Base-by-base conservation (phyloP, 495 filamentous ascomycete genomes). In the Platismatia glauca region DNA sequence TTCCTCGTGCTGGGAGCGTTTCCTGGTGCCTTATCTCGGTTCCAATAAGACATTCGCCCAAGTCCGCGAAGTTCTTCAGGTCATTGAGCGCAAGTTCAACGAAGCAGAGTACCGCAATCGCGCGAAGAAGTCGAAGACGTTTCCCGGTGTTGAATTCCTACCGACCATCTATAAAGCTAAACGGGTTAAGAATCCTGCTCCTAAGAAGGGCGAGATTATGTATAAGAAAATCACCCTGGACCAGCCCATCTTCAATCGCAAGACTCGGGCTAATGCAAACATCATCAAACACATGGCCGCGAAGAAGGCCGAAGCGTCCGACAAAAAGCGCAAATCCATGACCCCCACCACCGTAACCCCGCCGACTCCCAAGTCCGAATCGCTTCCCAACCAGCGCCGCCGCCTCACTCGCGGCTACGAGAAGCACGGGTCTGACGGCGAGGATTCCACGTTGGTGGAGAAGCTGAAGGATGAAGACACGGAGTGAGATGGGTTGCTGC, bases 101-200 rank as follows among this genome's bases (percentile, higher is more conserved):
- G 48, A 31, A 33, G 15, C 52, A 52, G 24, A 22, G 9, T 38
- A 24, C 16, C 18, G 69, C n/a, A 20, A 57, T 46, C 1, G 48
- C 61, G 15, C 22, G 27, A 46, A 64, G 34, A 41, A 63, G 37
- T 18, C 65, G 39, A 62, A 69, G 2, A 61, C 64, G 15, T 84
- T 89, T 46, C 87, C 87, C 0, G 86, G 88, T 66, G 78, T 90
- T 39, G 86, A 89, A 69, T 80, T 90, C 35, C 71, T 90, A 24
- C 86, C 87, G 4, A 0, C 7, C 11, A 16, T 33, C 7, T 33
- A 35, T 0, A 27, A 27, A 20, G 29, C 27, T 7, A 27, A 38
- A 31, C 37, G 31, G 24, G 37, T 3, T 5, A 44, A 55, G 34
- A 58, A 63, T n/a, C 39, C 55, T 33, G 7, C 44, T 9, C 22